Conservation (phyloP, 176 grass and related monocot species). For the Canna indica region DNA sequence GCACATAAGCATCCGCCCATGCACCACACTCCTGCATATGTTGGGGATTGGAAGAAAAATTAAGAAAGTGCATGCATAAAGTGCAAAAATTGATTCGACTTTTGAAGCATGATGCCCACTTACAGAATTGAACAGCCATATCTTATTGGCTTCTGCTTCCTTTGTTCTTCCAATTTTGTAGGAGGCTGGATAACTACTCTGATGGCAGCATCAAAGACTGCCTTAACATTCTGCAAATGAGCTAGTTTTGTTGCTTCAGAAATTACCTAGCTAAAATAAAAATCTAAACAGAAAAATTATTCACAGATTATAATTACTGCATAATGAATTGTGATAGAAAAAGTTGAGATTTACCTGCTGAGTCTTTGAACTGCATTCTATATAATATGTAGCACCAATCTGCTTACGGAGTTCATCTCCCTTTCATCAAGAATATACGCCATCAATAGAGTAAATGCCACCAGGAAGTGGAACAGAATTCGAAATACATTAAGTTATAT, state of each 20-base stretch:
- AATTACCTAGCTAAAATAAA: no score
- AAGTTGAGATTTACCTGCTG: slow-evolving; percentile 43
- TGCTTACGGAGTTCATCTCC: slow-evolving; percentile 84
- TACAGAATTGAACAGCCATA: slow-evolving; percentile 47
- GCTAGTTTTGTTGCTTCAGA: slow-evolving; percentile 6
- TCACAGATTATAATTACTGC: no score
- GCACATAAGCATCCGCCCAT: slow-evolving; percentile 41
- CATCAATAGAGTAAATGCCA: no score
- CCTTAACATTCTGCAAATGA: slow-evolving; percentile 69
- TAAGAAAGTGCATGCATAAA: not conserved
- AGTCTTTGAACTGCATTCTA: slow-evolving; percentile 93
- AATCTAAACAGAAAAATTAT: no score
- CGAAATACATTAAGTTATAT: no score
- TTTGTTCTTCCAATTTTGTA: slow-evolving; percentile 63
- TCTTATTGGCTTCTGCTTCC: slow-evolving; percentile 54
- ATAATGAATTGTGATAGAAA: not conserved
- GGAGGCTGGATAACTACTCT: slow-evolving; percentile 77
- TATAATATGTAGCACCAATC: slow-evolving; percentile 64
- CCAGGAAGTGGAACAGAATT: slow-evolving; percentile 1
- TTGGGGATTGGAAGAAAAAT: not conserved
- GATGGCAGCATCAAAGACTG: slow-evolving; percentile 89
- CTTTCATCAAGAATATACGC: slow-evolving; percentile 23
- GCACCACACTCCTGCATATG: slow-evolving; percentile 35
- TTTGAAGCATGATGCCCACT: no score
- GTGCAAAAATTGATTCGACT: no score